Conservation (phyloP, 2,329 filamentous ascomycete species). For the Diaporthe destruens region DNA sequence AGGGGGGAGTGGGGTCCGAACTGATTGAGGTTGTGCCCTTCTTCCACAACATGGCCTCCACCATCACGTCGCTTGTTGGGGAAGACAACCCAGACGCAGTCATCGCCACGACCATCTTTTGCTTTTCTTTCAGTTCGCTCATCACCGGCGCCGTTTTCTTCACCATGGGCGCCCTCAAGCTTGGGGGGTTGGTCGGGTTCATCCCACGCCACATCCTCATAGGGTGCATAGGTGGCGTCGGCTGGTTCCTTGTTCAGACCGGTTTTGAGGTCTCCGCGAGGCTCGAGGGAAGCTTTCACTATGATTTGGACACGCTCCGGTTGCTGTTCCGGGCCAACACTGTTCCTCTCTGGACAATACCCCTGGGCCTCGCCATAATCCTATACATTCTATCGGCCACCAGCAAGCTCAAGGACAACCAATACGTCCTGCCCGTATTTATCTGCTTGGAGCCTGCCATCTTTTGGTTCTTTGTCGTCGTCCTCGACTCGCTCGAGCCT, state of each 20-base stretch:
- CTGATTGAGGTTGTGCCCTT: conserved; percentile 99
- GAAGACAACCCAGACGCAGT: conserved; percentile 86
- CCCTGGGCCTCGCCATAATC: conserved; percentile 79
- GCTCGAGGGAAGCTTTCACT: conserved; percentile 86
- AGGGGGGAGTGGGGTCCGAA: conserved; percentile 92
- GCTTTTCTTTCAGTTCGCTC: conserved; percentile 91
- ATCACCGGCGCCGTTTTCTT: conserved; percentile 94
- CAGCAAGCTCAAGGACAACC: conserved; percentile 82
- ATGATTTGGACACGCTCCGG: conserved; percentile 80
- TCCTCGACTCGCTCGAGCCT: conserved; percentile 76
- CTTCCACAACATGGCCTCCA: conserved; percentile 97
- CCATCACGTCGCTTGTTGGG: conserved; percentile 83
- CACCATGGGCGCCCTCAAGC: conserved; percentile 85
- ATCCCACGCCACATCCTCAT: conserved; percentile 97
- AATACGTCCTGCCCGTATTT: conserved; percentile 82
- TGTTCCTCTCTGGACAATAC: conserved; percentile 84
- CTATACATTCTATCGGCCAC: conserved; percentile 65
- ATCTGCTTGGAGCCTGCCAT: conserved; percentile 82
- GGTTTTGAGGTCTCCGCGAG: conserved; percentile 94
- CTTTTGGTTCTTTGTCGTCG: conserved; percentile 83
- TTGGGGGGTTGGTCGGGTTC: conserved; percentile 95
- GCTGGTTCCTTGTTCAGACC: conserved; percentile 92
- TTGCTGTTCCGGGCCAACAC: conserved; percentile 81
- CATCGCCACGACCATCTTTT: conserved; percentile 92
- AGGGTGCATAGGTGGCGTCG: conserved; percentile 96